Evolutionary conservation across 2,329 filamentous ascomycete genomes (phyloP), one percentile per base, ranked within the genome.

Genomic region (Aspergillus fumigatiaffinis): DNA sequence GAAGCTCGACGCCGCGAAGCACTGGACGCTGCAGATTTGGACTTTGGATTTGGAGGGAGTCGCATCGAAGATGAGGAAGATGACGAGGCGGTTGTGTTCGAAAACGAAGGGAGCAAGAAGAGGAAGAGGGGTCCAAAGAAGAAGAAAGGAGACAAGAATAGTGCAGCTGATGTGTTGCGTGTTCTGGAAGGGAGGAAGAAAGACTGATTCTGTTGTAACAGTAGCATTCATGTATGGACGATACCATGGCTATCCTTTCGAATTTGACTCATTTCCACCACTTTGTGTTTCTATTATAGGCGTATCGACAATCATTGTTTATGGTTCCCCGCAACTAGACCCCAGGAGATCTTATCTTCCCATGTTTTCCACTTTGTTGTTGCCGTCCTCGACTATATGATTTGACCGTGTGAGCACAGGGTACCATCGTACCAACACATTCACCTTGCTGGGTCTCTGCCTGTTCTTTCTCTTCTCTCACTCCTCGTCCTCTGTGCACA

Each of bases 31-130:
- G 87, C 93, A 56, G 93, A 99, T 75, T 83, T 99, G 76, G 94
- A 99, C 69, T 85, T 97, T 80, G 93, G 92, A 59, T 97, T 99
- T 69, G 94, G 94, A 35, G 90, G 87, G 21, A 94, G 89, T 68
- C 84, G 93, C 28, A 88, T 91, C 67, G 92, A 90, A 54, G 94
- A 97, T 68, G 92, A 92, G 51, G 92, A 92, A 58, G 92, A 96
- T 62, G 84, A 88, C 62, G 90, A 92, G 44, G 70, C 76, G 73
- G 92, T 54, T 86, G 84, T 42, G 77, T 85, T 66, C 90, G 72
- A 75, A 56, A 72, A 70, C n/a, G 68, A 69, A 28, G 68, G 69
- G 29, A 67, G 66, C 6, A 76, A 71, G 59, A 78, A 77, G 67
- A 74, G 78, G 60, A 81, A 81, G 76, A 84, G 88, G 59, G 77